Percentiles rank a stretch among this genome's conserved stretches.
These are phyloP conservation scores for Cylindrotheca closterium DNA, from an alignment of 108 stramenopile species.

Conservation along the genomic window DNA sequence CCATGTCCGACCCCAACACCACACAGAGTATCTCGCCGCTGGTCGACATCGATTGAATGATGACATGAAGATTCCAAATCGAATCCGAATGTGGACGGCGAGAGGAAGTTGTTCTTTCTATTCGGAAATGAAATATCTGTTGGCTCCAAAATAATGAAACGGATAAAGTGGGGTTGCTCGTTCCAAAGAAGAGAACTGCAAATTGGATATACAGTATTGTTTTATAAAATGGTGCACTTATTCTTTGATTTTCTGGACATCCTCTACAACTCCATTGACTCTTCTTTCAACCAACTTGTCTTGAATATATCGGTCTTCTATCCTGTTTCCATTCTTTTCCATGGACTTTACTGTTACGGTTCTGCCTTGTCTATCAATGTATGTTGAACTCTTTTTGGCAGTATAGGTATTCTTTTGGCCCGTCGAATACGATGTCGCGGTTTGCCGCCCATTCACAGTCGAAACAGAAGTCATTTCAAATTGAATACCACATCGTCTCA, in stretches of 20 bases:
- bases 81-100: constrained; percentile 10
- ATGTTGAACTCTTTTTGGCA: constrained; percentile 39
- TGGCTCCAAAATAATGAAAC: background rate
- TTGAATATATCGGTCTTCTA: constrained; percentile 56
- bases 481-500: constrained; percentile 55
- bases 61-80: constrained; percentile 3
- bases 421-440: background rate
- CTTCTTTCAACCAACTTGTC: constrained; percentile 47
- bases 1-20: constrained; percentile 10
- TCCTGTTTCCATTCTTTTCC: constrained; percentile 61
- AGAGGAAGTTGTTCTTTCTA: constrained; percentile 11
- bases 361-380: constrained; percentile 46
- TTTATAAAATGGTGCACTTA: background rate
- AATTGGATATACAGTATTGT: too few relatives aligned
- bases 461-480: constrained; percentile 34
- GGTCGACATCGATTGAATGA: constrained; percentile 10
- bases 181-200: too few relatives aligned
- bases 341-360: constrained; percentile 50
- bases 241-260: background rate
- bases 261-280: constrained; percentile 53
- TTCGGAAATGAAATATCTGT: background rate
- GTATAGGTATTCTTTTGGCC: constrained; percentile 17
- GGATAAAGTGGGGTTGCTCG: constrained; percentile 4
- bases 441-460: background rate
- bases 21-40: constrained; percentile 27